A percentile compares a stretch with the other conserved stretches of the same genome.
phyloP scores from a whole-genome alignment of 306 rosid genomes.

The Trifolium fragiferum region DNA sequence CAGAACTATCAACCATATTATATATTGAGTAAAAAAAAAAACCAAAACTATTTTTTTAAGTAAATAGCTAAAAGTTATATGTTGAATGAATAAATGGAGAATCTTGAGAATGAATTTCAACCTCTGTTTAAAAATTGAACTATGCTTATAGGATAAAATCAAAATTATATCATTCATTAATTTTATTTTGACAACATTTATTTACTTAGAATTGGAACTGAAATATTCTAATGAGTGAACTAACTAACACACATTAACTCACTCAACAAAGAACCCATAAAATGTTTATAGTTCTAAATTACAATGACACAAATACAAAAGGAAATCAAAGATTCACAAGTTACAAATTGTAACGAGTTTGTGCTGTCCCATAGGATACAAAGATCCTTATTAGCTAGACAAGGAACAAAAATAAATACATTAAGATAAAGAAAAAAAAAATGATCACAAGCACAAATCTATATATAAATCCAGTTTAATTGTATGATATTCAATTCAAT shows the following conservation, averaged over 20 bases:
- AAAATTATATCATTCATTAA: background rate
- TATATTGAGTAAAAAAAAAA: no score
- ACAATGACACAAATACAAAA: background rate
- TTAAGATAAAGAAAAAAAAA: background rate
- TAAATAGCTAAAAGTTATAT: no score
- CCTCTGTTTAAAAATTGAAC: no score
- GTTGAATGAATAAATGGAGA: no score
- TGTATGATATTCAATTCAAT: background rate
- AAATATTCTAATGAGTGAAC: background rate
- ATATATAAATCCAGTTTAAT: background rate
- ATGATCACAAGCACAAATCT: background rate
- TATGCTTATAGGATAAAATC: no score
- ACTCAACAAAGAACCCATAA: background rate
- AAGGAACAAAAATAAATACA: slow-evolving; percentile 21
- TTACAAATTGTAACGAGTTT: background rate
- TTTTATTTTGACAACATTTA: background rate
- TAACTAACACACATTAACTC: background rate
- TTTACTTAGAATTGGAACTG: background rate
- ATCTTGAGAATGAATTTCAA: no score
- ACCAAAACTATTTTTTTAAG: no score
- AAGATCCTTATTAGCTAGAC: slow-evolving; percentile 33
- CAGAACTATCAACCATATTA: no score
- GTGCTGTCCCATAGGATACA: background rate
- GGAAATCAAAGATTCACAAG: background rate
- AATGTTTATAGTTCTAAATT: no score